These are phyloP conservation scores for Lentinula sp. DNA, from an alignment of 768 basidiomycete genomes.

Conservation along the genomic window DNA sequence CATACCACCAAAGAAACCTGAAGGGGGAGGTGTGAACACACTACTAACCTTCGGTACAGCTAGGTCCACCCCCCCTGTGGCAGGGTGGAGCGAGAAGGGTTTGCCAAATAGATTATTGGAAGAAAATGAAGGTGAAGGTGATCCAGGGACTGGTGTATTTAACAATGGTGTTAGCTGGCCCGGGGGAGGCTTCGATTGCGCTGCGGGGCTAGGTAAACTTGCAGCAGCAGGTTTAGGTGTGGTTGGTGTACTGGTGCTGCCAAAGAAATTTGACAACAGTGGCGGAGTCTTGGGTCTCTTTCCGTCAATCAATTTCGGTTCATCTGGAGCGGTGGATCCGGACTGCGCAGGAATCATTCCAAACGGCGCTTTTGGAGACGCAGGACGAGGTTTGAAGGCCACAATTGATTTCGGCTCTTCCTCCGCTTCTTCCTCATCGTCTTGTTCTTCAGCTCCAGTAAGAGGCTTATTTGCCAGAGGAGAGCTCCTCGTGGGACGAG, in stretches of 20 bases:
- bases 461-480: slow-evolving; percentile 55
- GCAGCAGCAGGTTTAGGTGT: slow-evolving; percentile 4
- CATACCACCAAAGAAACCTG: background rate
- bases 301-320: slow-evolving; percentile 6
- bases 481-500: slow-evolving; percentile 70
- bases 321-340: slow-evolving; percentile 1
- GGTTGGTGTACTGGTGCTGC: slow-evolving; percentile 1
- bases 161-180: slow-evolving; percentile 1
- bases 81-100: slow-evolving; percentile 1
- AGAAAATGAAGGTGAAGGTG: background rate
- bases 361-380: slow-evolving; percentile 17
- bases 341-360: background rate
- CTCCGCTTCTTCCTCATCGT: slow-evolving; percentile 26
- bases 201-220: background rate
- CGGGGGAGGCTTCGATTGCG: slow-evolving; percentile 3
- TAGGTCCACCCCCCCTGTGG: background rate
- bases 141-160: background rate
- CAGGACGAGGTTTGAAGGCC: slow-evolving; percentile 26
- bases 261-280: background rate
- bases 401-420: slow-evolving; percentile 10
- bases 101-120: background rate
- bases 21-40: background rate
- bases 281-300: slow-evolving; percentile 10
- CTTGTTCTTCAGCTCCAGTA: slow-evolving; percentile 24
- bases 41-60: background rate